Evolutionary conservation across 73 alveolate species (phyloP), one percentile per base, ranked within the genome.

Genomic region (Paramecium bursaria): DNA sequence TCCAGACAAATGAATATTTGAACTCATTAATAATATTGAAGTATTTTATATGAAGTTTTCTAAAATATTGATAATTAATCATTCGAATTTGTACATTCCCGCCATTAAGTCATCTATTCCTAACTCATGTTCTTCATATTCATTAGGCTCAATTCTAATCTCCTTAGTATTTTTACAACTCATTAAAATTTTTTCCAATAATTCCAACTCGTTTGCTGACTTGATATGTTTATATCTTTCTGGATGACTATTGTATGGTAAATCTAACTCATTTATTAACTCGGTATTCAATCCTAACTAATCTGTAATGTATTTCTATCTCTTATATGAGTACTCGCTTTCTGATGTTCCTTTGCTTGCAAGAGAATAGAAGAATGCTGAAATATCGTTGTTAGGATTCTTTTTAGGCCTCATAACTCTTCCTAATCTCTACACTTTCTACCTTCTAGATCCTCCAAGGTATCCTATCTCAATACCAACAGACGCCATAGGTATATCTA

Each of bases 341-440:
- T 79, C 67, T 2, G 53, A 31, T 2, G 89, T 79, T 11, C 54
- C 60, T 46, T 52, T 79, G 46, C 85, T 53, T 11, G 76, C 89
- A 31, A 79, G 46, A 19, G 89, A 53, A 77, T 88, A 92, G 77
- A 92, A 92, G 74, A 86, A 89, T 17, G 97, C 97, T 75, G 88
- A 75, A 47, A 86, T 87, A 75, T 92, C 97, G 48, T 91, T 55
- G 13, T 89, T 86, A n/a, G 57, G 46, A 75, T 86, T 91, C 74
- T 86, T 82, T 77, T 92, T 92, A n/a, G 93, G 92, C 74, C 97
- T 92, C 88, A 92, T 86, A 23, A 92, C 86, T 86, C 97, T 92
- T 23, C 97, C 97, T 31, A 92, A 88, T 47, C 97, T 76, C 77
- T 92, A 91, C 1, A 92, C 97, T 88, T 92, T 93, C 61, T 92